Evolutionary conservation across 1,284 basidiomycete genomes (phyloP), one percentile per base, ranked within the genome.

Genomic region (Naganishia albida): DNA sequence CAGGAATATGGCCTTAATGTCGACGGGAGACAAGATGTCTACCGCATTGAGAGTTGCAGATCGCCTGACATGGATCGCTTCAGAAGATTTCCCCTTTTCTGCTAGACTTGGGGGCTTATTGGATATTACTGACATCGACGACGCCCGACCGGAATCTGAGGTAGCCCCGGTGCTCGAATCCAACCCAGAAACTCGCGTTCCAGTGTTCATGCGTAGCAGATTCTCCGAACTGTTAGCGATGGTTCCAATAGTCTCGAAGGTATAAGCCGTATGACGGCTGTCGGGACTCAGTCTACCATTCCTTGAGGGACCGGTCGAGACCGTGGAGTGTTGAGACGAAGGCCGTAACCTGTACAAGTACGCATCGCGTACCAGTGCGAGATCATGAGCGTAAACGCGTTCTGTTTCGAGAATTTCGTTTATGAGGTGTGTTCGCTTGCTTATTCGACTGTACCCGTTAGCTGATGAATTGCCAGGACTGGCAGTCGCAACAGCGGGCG

Each of bases 351-450:
- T 69, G 8, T 65, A 67, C 39, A 93, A 85, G 75, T 93, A 91
- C 30, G 94, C 85, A 70, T 93, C 89, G 52, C 88, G 83, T 62
- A 96, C 86, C 55, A 96, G 82, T 2, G 88, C 87, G 23, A 97
- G 83, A 80, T 97, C 93, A 12, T 86, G 87, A 1, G 93, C 90
- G 77, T 95, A 95, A 0, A 89, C 87, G 30, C 88, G 83, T 75
- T 97, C 93, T 23, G 91, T 93, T 13, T 85, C 84, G 49, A 91
- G 83, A 25, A 94, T 82, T 73, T 97, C 93, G 53, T 87, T 84
- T 40, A 97, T 81, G 1, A 92, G 88, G 74, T 95, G 89, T 26
- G 87, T 83, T 28, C 93, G 86, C 79, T 92, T 94, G 20, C 89
- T 80, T 42, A 82, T 72, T 30, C 72, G 66, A 63, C 73, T 74